These are phyloP conservation scores for Xylaria sp. DNA, from an alignment of 2,329 filamentous ascomycete species.

Conservation along the genomic window DNA sequence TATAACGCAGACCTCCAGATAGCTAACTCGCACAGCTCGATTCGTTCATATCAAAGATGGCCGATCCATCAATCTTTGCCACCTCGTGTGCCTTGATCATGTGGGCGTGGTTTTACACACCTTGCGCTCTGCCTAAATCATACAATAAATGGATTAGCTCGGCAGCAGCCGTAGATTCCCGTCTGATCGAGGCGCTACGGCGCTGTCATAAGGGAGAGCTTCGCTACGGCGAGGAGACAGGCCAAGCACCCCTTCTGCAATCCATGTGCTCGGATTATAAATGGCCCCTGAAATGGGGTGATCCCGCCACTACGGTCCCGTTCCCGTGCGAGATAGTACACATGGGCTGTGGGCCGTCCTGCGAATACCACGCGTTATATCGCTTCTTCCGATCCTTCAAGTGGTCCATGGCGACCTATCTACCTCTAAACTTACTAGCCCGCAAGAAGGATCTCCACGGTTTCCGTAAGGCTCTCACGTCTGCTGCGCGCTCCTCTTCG, in stretches of 20 bases:
- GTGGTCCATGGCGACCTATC: conserved; percentile 80
- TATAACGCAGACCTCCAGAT: not conserved
- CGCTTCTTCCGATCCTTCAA: conserved; percentile 76
- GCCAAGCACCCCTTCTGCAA: conserved; percentile 73
- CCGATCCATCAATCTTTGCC: conserved; percentile 78
- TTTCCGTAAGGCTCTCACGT: conserved; percentile 61
- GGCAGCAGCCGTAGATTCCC: conserved; percentile 77
- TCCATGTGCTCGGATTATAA: conserved; percentile 77
- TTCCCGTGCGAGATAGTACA: conserved; percentile 88
- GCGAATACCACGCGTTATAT: conserved; percentile 76
- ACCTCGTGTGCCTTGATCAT: conserved; percentile 79
- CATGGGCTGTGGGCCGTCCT: conserved; percentile 77
- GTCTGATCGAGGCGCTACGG: conserved; percentile 78
- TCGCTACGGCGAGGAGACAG: conserved; percentile 78
- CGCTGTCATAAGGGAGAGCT: conserved; percentile 71
- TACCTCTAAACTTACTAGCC: conserved; percentile 76
- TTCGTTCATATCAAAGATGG: conserved; percentile 54
- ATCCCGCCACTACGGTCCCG: conserved; percentile 74
- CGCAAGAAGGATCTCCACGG: conserved; percentile 59
- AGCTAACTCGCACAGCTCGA: conserved; percentile 50
- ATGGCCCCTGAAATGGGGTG: conserved; percentile 76
- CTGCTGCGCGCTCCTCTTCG: conserved; percentile 75
- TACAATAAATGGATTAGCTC: conserved; percentile 87
- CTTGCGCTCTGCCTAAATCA: conserved; percentile 73
- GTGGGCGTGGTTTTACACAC: conserved; percentile 88